Evolutionary conservation across 1,284 basidiomycete genomes (phyloP), one percentile per base, ranked within the genome.

Genomic region (Sutorius eximius): DNA sequence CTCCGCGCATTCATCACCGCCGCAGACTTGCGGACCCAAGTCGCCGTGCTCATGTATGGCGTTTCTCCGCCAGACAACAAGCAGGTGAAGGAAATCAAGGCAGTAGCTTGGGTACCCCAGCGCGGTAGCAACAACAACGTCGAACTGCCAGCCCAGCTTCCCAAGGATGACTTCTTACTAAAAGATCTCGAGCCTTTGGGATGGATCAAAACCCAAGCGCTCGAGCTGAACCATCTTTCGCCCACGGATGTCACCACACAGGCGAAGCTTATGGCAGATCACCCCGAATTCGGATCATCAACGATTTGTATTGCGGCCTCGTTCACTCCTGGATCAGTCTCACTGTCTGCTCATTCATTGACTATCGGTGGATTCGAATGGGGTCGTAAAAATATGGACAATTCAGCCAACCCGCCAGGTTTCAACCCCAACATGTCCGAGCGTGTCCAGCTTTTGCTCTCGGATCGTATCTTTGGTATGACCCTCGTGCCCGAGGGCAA

Each of bases 341-440:
- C 94, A 29, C 77, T 99, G 40, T 95, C 95, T 41, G 91, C 96
- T 0, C 95, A 98, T 76, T 91, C 86, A 37, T 75, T 99, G 50
- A 89, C 89, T 10, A 87, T 95, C 4, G 82, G 88, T 50, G 97
- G 97, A 16, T 99, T 99, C 71, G 97, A 99, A 71, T 99, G 96
- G 96, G 96, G 96, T 42, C 81, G 97, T 61, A 98, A 98, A 78
- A 95, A 95, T 65, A 73, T 80, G 60, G 93, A 94, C 67, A 89
- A 82, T 43, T 89, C 90, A n/a, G 82, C 87, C 45, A 93, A 93
- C 63, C 89, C 93, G 63, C 78, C 85, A 5, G 94, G 95, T 42
- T 99, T 96, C 80, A 98, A 96, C 71, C 90, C 95, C 27, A 93
- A 91, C 62, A 98, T 98, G 96, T 95, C 95, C 3, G 95, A 97